phyloP scores from a whole-genome alignment of 208 protist species.

The Acanthamoeba lenticulata region DNA sequence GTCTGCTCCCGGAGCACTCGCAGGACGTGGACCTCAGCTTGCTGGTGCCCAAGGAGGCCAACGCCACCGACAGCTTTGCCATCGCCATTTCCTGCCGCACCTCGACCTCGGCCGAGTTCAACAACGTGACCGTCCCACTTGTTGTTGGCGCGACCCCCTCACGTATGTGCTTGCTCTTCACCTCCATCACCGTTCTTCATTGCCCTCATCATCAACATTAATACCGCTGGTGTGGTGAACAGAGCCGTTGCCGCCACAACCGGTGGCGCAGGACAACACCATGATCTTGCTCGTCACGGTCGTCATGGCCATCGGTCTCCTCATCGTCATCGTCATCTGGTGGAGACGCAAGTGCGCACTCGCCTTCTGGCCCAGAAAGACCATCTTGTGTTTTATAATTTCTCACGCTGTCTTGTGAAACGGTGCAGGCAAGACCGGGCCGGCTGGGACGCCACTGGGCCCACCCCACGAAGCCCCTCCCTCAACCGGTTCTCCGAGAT shows the following conservation, averaged over 20 bases:
- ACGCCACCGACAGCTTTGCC: background rate
- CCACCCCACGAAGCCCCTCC: background rate
- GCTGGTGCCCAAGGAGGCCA: background rate
- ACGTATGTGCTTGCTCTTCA: background rate
- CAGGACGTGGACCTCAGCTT: background rate
- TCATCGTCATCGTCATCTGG: conserved; percentile 43
- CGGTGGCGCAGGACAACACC: background rate
- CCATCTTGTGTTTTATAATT: no score
- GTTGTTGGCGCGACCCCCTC: background rate
- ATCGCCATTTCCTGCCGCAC: background rate
- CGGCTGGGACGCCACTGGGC: background rate
- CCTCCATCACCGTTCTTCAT: no score
- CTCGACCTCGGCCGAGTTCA: background rate
- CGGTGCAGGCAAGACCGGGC: background rate
- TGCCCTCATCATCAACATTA: no score
- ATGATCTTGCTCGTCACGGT: conserved; percentile 17
- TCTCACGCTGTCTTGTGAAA: background rate
- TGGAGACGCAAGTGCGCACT: background rate
- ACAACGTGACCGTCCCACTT: background rate
- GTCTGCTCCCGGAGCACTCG: no score
- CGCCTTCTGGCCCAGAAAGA: no score
- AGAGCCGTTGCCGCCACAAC: no score
- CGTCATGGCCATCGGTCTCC: background rate
- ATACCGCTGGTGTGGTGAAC: no score
- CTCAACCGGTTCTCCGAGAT: conserved; percentile 5